phyloP scores from a whole-genome alignment of 768 basidiomycete species.

The Auriscalpium orientale region DNA sequence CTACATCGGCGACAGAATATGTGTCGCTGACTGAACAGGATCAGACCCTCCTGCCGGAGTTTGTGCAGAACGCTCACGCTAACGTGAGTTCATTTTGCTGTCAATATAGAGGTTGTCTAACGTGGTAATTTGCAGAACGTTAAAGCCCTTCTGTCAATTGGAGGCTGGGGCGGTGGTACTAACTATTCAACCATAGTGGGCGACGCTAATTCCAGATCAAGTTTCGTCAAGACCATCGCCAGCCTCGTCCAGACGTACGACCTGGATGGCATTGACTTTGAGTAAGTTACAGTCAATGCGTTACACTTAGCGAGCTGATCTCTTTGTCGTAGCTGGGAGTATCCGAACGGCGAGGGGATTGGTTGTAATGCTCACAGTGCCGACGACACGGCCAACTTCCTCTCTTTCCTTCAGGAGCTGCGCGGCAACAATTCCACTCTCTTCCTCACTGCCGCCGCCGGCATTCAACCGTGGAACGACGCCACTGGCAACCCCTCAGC shows the following conservation, averaged over 20 bases:
- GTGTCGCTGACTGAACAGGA: constrained; percentile 20
- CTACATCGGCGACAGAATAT: constrained; percentile 28
- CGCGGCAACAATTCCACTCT: constrained; percentile 48
- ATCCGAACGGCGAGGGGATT: constrained; percentile 57
- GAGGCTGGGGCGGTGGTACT: constrained; percentile 11
- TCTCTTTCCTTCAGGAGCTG: constrained; percentile 65
- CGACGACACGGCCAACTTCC: constrained; percentile 68
- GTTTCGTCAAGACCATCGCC: constrained; percentile 5
- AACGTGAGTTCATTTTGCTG: constrained; percentile 30
- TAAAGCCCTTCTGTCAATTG: constrained; percentile 5
- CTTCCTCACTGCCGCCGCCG: constrained; percentile 60
- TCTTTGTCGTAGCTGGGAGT: constrained; percentile 32
- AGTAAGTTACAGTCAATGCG: neutral
- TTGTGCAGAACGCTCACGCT: constrained; percentile 15
- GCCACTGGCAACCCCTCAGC: constrained; percentile 1
- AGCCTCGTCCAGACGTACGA: neutral
- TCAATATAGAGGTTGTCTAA: constrained; percentile 18
- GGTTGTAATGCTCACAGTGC: constrained; percentile 53
- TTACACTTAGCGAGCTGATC: neutral
- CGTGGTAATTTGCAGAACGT: constrained; percentile 21
- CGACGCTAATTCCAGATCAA: neutral
- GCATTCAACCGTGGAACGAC: neutral
- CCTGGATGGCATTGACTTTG: constrained; percentile 12
- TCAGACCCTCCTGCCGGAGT: constrained; percentile 15
- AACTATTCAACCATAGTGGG: constrained; percentile 10